Evolutionary conservation across 345 rosid species (phyloP).

Genomic region (Fremontodendron californicum): DNA sequence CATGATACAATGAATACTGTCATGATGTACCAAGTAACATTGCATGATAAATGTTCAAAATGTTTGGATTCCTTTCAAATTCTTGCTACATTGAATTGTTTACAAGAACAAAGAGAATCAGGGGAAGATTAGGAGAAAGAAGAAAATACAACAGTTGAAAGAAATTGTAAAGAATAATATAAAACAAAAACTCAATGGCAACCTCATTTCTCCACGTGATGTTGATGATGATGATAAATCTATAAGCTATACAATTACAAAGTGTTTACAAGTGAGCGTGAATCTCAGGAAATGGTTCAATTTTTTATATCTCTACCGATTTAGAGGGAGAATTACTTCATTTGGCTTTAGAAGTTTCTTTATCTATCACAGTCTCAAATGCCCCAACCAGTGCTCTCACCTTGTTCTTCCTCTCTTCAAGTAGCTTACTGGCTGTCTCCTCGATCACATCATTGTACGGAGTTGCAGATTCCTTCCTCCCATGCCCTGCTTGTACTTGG

Average conservation of each 20-base stretch:
- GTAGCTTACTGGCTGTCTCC: slow-evolving; percentile 63
- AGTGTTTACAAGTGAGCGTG: slow-evolving; percentile 1
- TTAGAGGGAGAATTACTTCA: background rate
- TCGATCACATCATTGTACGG: slow-evolving; percentile 84
- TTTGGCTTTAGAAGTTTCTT: slow-evolving; percentile 44
- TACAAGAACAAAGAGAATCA: background rate
- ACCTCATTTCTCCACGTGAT: background rate
- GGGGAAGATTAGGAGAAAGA: background rate
- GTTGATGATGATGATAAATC: background rate
- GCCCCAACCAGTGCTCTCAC: slow-evolving; percentile 88
- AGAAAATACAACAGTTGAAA: background rate
- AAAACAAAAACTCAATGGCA: background rate
- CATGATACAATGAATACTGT: no score
- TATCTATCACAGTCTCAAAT: slow-evolving; percentile 83
- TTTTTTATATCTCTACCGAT: background rate
- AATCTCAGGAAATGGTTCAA: background rate
- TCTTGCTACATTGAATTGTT: background rate
- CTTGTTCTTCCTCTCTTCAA: slow-evolving; percentile 73
- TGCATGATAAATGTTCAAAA: background rate
- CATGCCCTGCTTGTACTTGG: slow-evolving; percentile 27
- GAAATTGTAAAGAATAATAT: background rate
- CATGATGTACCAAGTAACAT: no score
- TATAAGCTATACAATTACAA: background rate
- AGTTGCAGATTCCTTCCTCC: slow-evolving; percentile 58
- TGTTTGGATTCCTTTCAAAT: background rate